These are phyloP conservation scores for Onygenales sp. DNA, from an alignment of 2,329 filamentous ascomycete genomes.

Conservation along the genomic window DNA sequence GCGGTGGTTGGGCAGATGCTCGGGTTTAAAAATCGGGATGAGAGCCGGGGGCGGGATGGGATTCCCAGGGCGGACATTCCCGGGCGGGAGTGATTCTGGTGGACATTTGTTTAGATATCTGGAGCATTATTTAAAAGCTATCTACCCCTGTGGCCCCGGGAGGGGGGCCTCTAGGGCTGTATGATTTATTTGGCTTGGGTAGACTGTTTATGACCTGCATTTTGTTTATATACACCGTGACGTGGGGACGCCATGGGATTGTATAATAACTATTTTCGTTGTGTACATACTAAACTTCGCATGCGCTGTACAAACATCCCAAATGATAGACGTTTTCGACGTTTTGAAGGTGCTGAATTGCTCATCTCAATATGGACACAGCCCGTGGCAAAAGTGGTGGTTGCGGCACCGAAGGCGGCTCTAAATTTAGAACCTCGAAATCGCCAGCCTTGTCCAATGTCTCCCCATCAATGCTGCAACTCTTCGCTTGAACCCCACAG, in stretches of 20 bases:
- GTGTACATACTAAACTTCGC: not conserved
- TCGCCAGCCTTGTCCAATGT: too few relatives aligned
- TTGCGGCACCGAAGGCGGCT: too few relatives aligned
- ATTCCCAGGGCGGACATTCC: constrained; percentile 8
- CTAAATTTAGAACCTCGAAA: too few relatives aligned
- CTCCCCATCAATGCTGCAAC: too few relatives aligned
- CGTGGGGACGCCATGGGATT: not conserved
- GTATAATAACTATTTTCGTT: not conserved
- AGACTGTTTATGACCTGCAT: not conserved
- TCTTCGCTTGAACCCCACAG: too few relatives aligned
- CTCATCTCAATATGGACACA: too few relatives aligned
- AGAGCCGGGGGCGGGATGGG: constrained; percentile 10
- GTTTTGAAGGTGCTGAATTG: too few relatives aligned
- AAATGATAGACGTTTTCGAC: too few relatives aligned
- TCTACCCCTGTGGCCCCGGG: not conserved
- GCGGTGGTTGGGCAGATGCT: constrained; percentile 68
- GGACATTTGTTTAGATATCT: not conserved
- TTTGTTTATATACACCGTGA: not conserved
- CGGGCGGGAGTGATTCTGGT: constrained; percentile 1
- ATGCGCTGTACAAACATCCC: too few relatives aligned
- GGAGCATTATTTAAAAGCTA: not conserved
- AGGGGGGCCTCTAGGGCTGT: not conserved
- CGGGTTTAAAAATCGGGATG: constrained; percentile 48
- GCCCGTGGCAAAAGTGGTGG: too few relatives aligned
- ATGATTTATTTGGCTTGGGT: not conserved